These are phyloP conservation scores for Phyllosticta citriasiana DNA, from an alignment of 2,329 filamentous ascomycete species.

Conservation along the genomic window DNA sequence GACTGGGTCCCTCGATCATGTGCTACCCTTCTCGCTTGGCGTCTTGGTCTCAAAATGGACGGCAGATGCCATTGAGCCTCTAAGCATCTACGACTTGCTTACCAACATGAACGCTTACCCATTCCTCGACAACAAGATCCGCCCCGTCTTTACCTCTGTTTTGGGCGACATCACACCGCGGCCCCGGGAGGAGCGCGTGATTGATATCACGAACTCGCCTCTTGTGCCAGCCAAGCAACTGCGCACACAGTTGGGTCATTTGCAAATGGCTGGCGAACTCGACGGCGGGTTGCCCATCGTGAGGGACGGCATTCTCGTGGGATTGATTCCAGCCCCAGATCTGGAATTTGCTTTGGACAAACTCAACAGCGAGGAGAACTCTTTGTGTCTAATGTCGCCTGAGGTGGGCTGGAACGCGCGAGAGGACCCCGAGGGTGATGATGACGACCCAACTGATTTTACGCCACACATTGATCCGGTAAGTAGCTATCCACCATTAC, in stretches of 20 bases:
- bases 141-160: constrained; percentile 81
- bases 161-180: constrained; percentile 78
- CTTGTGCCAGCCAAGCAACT: constrained; percentile 68
- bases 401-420: constrained; percentile 38
- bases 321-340: constrained; percentile 86
- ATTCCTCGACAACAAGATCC: constrained; percentile 92
- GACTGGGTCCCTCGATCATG: constrained; percentile 89
- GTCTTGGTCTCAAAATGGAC: constrained; percentile 98
- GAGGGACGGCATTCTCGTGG: constrained; percentile 67
- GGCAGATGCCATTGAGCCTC: constrained; percentile 84
- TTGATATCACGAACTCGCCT: constrained; percentile 79
- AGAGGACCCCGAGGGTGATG: constrained; percentile 39
- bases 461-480: constrained; percentile 84
- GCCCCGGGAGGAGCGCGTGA: constrained; percentile 63
- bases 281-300: constrained; percentile 88
- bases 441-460: constrained; percentile 66
- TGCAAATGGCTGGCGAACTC: constrained; percentile 79
- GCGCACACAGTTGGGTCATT: constrained; percentile 66
- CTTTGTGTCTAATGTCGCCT: constrained; percentile 72
- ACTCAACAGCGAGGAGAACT: constrained; percentile 62
- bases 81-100: constrained; percentile 89
- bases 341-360: constrained; percentile 87
- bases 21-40: constrained; percentile 84
- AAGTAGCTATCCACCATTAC: constrained; percentile 22
- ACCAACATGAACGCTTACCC: constrained; percentile 97